These are phyloP conservation scores for Erigeron philadelphicus DNA, from an alignment of 140 eudicot species.

Conservation along the genomic window DNA sequence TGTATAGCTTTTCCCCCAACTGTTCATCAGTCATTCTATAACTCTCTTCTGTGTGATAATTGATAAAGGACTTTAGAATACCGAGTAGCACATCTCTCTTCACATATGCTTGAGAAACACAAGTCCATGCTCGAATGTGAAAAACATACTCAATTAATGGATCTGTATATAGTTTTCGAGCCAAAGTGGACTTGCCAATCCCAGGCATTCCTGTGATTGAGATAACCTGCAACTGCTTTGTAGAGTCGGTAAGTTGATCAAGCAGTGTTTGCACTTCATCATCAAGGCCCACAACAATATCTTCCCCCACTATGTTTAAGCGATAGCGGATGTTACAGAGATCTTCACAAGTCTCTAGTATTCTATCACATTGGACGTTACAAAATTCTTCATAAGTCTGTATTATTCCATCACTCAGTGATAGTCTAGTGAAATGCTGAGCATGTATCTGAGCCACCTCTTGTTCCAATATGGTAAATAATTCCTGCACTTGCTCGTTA, in stretches of 20 bases:
- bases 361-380: neutral
- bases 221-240: neutral
- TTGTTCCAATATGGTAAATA: neutral
- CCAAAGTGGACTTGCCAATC: neutral
- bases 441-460: neutral
- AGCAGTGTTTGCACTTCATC: neutral
- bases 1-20: neutral
- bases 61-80: neutral
- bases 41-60: neutral
- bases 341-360: neutral
- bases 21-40: neutral
- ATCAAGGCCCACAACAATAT: neutral
- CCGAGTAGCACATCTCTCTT: neutral
- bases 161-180: neutral
- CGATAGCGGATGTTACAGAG: neutral
- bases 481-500: neutral
- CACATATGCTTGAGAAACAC: neutral
- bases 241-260: neutral
- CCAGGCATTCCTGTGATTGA: neutral
- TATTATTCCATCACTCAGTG: neutral
- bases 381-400: neutral
- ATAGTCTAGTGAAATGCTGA: neutral
- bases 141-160: neutral
- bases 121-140: neutral
- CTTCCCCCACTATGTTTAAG: neutral